Conservation (phyloP, 139 green algal species). For the Chlorokybus atmophyticus region DNA sequence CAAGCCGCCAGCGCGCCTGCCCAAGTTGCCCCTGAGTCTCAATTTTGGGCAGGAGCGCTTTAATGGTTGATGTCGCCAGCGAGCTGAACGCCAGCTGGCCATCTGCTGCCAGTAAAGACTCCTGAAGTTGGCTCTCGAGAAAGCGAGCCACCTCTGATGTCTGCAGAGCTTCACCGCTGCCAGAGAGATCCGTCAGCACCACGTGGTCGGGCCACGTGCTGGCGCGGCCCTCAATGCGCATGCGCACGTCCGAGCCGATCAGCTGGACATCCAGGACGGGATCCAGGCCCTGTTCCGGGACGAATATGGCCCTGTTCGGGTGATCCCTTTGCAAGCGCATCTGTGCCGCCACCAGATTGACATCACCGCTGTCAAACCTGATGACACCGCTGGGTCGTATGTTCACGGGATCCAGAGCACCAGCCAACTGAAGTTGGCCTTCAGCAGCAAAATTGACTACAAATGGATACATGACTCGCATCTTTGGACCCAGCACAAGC, state of each 20-base stretch:
- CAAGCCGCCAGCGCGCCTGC: slow-evolving; percentile 74
- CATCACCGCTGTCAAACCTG: slow-evolving; percentile 56
- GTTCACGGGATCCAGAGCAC: slow-evolving; percentile 39
- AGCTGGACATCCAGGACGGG: slow-evolving; percentile 59
- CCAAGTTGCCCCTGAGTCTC: slow-evolving; percentile 81
- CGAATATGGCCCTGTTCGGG: slow-evolving; percentile 70
- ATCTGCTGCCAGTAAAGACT: slow-evolving; percentile 76
- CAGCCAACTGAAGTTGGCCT: slow-evolving; percentile 51
- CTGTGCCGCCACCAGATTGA: slow-evolving; percentile 91
- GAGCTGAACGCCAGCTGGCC: slow-evolving; percentile 77
- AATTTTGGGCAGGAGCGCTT: slow-evolving; percentile 81
- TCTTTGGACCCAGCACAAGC: too few relatives aligned
- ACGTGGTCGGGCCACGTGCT: slow-evolving; percentile 59
- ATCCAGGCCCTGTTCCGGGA: slow-evolving; percentile 50
- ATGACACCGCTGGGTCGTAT: slow-evolving; percentile 41
- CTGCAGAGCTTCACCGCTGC: background rate
- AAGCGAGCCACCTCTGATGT: slow-evolving; percentile 58
- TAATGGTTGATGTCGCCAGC: slow-evolving; percentile 71
- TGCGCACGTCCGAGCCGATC: slow-evolving; percentile 47
- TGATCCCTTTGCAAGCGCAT: slow-evolving; percentile 68
- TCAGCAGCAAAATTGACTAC: slow-evolving; percentile 70
- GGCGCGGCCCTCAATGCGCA: slow-evolving; percentile 40
- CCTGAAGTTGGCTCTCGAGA: slow-evolving; percentile 79
- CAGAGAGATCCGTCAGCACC: too few relatives aligned
- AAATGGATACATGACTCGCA: too few relatives aligned